Evolutionary conservation across 2,329 filamentous ascomycete species (phyloP).

Genomic region (Orbilia quercus): DNA sequence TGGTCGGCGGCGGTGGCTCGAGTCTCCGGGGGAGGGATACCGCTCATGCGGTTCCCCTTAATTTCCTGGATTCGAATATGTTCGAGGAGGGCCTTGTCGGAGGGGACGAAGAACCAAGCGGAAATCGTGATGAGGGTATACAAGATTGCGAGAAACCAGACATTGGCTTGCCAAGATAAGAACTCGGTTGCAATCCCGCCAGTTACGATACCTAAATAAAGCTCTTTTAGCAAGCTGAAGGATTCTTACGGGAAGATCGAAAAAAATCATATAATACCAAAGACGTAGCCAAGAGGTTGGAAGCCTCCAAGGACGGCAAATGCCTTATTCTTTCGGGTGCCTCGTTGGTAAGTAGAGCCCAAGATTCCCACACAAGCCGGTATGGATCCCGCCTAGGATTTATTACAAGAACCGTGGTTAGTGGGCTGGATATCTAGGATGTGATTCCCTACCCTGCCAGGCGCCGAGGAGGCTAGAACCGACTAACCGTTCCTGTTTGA

Average conservation of each 20-base stretch:
- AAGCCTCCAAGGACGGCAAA: constrained; percentile 54
- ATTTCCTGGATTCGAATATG: constrained; percentile 34
- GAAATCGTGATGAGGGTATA: constrained; percentile 33
- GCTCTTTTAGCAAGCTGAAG: background rate
- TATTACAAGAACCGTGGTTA: background rate
- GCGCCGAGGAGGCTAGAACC: background rate
- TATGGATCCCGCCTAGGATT: constrained; percentile 37
- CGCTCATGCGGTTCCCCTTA: constrained; percentile 47
- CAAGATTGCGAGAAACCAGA: constrained; percentile 51
- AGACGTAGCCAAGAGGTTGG: constrained; percentile 51
- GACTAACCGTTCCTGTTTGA: constrained; percentile 31
- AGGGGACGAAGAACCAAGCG: constrained; percentile 52
- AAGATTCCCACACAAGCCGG: constrained; percentile 51
- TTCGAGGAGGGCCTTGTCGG: constrained; percentile 41
- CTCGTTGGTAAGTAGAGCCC: constrained; percentile 50
- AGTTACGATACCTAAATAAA: constrained; percentile 32
- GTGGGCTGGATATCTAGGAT: background rate
- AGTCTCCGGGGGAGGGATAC: constrained; percentile 10
- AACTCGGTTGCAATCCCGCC: constrained; percentile 50
- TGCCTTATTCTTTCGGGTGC: constrained; percentile 49
- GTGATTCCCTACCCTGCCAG: background rate
- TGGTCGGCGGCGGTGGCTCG: constrained; percentile 8
- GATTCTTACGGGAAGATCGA: no score
- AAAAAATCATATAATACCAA: constrained; percentile 19
- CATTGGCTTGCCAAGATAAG: constrained; percentile 51